Evolutionary conservation across 306 rosid species (phyloP), one percentile per base, ranked within the genome.

Genomic region (Prosopis cineraria): DNA sequence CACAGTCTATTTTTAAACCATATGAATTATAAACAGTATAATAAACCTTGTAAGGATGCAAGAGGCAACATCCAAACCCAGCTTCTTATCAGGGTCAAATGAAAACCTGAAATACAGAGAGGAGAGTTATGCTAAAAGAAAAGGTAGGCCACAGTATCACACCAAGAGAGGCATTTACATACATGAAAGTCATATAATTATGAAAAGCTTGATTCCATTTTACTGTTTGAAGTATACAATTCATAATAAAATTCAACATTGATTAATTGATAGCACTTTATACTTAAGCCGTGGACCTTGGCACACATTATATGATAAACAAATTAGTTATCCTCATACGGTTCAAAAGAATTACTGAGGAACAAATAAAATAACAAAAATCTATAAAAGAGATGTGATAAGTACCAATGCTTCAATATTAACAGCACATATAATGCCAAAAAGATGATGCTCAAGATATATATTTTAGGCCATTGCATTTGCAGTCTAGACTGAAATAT

Each of bases 31-130:
- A 69, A 44, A 67, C 27, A 52, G 65, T n/a, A 74, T 41, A 69
- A 11, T 53, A 71, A 78, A 90, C 95, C 95, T 86, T 14, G 95
- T 86, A 66, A 88, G 56, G 73, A 90, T 17, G 81, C 92, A 90
- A 12, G 95, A 90, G 48, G 95, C 91, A 39, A 86, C 68, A 79
- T 90, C 62, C 58, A 90, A 80, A 65, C 95, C 95, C 89, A 88
- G 85, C 82, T 69, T 87, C 65, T 79, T 82, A 43, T 67, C 7
- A 22, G 92, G 95, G 56, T 90, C 95, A 78, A 88, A 86, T 58
- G 95, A 83, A 83, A 90, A 90, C 82, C 95, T 90, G 87, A 81
- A 75, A 85, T 39, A 50, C 41, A 70, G 37, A 20, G 27, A 4
- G 64, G 67, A 48, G 37, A 80, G 76, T 80, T 37, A 63, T n/a